phyloP scores from a whole-genome alignment of 257 asterid genomes.

The Leonotis leonurus region DNA sequence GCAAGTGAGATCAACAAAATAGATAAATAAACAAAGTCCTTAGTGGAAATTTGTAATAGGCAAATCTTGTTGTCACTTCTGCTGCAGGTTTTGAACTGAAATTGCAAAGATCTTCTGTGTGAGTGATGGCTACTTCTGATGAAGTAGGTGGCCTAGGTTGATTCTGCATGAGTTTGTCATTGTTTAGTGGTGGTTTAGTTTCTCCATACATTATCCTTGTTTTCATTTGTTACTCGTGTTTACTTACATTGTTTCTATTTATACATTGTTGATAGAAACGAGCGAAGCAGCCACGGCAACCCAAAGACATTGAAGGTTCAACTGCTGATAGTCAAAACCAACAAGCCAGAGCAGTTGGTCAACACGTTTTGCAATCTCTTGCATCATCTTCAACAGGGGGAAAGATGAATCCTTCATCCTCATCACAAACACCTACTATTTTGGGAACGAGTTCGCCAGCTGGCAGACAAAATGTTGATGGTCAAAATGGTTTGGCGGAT shows the following conservation, averaged over 20 bases:
- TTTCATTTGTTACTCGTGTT: background rate
- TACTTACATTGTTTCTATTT: constrained; percentile 18
- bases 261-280: constrained; percentile 55
- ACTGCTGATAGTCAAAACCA: constrained; percentile 32
- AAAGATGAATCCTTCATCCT: constrained; percentile 22
- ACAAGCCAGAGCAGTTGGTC: constrained; percentile 48
- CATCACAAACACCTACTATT: constrained; percentile 23
- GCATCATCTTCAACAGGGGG: constrained; percentile 41
- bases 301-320: constrained; percentile 37
- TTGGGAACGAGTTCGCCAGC: constrained; percentile 32
- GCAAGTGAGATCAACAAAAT: no score
- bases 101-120: background rate
- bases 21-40: no score
- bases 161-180: background rate
- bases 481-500: constrained; percentile 40
- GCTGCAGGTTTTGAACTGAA: background rate
- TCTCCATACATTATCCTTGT: background rate
- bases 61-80: background rate
- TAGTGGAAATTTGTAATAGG: no score
- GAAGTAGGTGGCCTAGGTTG: background rate
- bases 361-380: constrained; percentile 68
- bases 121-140: background rate
- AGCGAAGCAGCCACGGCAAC: constrained; percentile 36
- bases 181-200: background rate
- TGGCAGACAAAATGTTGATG: constrained; percentile 27